phyloP scores from a whole-genome alignment of 2,329 filamentous ascomycete species.

The Fusarium circinatum region DNA sequence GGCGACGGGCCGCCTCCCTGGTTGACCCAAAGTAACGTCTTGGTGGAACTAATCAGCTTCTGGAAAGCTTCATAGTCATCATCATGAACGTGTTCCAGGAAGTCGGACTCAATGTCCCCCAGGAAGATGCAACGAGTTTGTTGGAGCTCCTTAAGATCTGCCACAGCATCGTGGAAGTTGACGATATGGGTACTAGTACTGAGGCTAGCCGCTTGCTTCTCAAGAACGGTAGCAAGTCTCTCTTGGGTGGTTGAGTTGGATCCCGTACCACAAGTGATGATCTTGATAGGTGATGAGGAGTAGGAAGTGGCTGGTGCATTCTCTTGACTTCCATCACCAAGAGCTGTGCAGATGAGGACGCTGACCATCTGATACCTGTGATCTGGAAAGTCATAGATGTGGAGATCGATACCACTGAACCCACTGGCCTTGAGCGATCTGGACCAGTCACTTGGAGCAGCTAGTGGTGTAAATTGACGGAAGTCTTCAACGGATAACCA shows the following conservation, averaged over 20 bases:
- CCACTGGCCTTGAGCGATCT: neutral
- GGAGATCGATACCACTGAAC: constrained; percentile 1
- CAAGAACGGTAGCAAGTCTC: neutral
- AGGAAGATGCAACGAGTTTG: neutral
- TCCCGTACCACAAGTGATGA: neutral
- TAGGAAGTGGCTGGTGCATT: neutral
- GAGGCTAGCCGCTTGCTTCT: neutral
- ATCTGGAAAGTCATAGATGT: constrained; percentile 9
- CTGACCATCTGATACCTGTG: constrained; percentile 1
- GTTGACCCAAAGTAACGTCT: neutral
- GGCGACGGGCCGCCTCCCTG: neutral
- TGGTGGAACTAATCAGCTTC: neutral
- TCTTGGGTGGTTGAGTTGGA: neutral
- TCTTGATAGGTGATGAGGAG: neutral
- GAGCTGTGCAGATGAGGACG: constrained; percentile 2
- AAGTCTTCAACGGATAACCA: neutral
- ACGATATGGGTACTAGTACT: neutral
- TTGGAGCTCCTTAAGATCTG: neutral
- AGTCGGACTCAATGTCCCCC: neutral
- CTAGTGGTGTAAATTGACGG: neutral
- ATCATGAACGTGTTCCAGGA: neutral
- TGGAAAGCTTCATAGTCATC: neutral
- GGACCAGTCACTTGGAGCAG: constrained; percentile 1
- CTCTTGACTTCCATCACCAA: neutral
- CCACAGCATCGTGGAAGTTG: neutral